Conservation (phyloP, 2,329 filamentous ascomycete genomes). For the Trichophyton schoenleinii region DNA sequence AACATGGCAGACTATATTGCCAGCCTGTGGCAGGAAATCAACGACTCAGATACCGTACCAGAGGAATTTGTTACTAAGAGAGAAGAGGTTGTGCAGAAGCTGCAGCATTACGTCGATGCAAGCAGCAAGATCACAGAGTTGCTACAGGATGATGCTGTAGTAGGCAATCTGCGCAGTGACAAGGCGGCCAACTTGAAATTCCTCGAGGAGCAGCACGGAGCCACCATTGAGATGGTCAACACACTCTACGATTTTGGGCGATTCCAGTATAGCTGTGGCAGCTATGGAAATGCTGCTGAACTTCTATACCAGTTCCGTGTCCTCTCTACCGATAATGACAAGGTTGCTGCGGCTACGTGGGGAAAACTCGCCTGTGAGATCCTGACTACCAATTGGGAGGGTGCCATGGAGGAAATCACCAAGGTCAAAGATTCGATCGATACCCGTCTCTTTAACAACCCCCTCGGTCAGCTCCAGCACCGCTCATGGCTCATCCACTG, state of each 20-base stretch:
- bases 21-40: conserved; percentile 77
- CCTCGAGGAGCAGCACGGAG: conserved; percentile 89
- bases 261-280: conserved; percentile 95
- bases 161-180: conserved; percentile 82
- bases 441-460: conserved; percentile 89
- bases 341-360: conserved; percentile 91
- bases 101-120: conserved; percentile 75
- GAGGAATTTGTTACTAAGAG: conserved; percentile 80
- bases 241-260: conserved; percentile 90
- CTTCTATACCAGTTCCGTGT: conserved; percentile 96
- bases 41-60: conserved; percentile 64
- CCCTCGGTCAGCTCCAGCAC: conserved; percentile 87
- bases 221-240: conserved; percentile 91
- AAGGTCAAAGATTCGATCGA: conserved; percentile 91
- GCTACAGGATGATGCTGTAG: conserved; percentile 75
- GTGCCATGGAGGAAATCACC: conserved; percentile 75
- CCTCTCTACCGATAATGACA: conserved; percentile 95
- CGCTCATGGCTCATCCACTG: conserved; percentile 97
- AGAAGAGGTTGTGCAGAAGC: conserved; percentile 70
- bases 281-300: conserved; percentile 80
- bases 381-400: conserved; percentile 88
- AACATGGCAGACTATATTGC: conserved; percentile 99
- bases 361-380: conserved; percentile 96
- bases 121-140: conserved; percentile 81
- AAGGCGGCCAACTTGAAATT: conserved; percentile 99